These are phyloP conservation scores for Corymbia maculata DNA, from an alignment of 345 rosid genomes.

Conservation along the genomic window DNA sequence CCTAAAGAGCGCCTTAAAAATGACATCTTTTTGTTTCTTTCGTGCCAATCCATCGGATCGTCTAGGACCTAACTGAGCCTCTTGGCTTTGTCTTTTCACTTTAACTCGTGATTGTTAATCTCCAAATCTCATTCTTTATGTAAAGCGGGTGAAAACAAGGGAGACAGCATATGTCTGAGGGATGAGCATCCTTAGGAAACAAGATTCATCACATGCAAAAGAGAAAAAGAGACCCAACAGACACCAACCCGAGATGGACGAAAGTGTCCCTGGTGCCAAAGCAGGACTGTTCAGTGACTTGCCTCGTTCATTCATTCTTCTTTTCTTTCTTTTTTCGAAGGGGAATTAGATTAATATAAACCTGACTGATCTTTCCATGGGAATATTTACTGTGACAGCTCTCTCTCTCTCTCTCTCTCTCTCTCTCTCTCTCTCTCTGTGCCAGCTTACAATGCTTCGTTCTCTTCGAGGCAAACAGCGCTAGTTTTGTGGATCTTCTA, in stretches of 20 bases:
- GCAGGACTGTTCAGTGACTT: background rate
- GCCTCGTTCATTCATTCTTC: background rate
- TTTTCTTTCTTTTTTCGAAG: background rate
- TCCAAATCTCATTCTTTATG: background rate
- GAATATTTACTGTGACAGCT: background rate
- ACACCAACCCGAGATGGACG: background rate
- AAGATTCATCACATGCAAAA: conserved; percentile 8
- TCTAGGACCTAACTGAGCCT: background rate
- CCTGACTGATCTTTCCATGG: background rate
- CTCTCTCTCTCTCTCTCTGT: too few species aligned
- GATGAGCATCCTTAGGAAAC: background rate
- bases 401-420: too few species aligned
- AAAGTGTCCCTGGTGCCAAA: background rate
- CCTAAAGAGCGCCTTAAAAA: background rate
- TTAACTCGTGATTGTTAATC: background rate
- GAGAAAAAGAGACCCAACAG: background rate
- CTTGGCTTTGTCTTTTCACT: background rate
- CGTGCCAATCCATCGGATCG: background rate
- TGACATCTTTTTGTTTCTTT: background rate
- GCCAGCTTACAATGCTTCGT: background rate
- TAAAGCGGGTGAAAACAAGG: background rate
- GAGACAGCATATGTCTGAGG: background rate
- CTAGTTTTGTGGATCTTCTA: background rate
- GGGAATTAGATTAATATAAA: background rate
- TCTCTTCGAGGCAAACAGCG: conserved; percentile 13